phyloP scores from a whole-genome alignment of 495 filamentous ascomycete species.

The Daldinia bambusicola region DNA sequence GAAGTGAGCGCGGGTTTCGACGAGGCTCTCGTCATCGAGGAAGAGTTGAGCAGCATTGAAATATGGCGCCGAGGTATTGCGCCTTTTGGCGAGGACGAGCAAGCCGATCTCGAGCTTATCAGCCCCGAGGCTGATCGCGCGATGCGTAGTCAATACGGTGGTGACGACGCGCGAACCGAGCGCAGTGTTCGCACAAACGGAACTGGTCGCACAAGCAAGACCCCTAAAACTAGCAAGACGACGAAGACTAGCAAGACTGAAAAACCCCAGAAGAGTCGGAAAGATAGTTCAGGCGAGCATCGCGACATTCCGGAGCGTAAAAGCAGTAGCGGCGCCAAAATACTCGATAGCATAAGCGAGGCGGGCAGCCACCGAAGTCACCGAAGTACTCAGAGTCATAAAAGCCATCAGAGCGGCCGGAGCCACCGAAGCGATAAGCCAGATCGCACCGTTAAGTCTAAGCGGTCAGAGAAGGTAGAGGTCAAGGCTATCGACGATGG shows the following conservation, averaged over 20 bases:
- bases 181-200: slow-evolving; percentile 40
- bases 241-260: slow-evolving; percentile 42
- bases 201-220: slow-evolving; percentile 41
- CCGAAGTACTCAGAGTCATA: slow-evolving; percentile 36
- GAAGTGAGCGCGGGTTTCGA: slow-evolving; percentile 53
- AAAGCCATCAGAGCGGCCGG: slow-evolving; percentile 40
- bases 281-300: slow-evolving; percentile 33
- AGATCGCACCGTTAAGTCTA: slow-evolving; percentile 46
- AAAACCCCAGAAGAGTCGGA: slow-evolving; percentile 46
- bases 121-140: slow-evolving; percentile 77
- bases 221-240: slow-evolving; percentile 37
- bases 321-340: slow-evolving; percentile 43
- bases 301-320: slow-evolving; percentile 39
- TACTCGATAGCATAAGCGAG: slow-evolving; percentile 38
- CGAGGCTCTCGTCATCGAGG: slow-evolving; percentile 61
- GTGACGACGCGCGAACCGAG: slow-evolving; percentile 48
- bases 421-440: slow-evolving; percentile 47
- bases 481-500: slow-evolving; percentile 49
- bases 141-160: slow-evolving; percentile 50
- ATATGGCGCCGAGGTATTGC: slow-evolving; percentile 84
- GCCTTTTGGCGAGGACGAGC: slow-evolving; percentile 68
- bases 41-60: slow-evolving; percentile 75
- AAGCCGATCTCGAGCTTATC: slow-evolving; percentile 87
- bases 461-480: slow-evolving; percentile 44
- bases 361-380: slow-evolving; percentile 42